These are phyloP conservation scores for Trichosporon inkin DNA, from an alignment of 1,284 basidiomycete genomes.

Conservation along the genomic window DNA sequence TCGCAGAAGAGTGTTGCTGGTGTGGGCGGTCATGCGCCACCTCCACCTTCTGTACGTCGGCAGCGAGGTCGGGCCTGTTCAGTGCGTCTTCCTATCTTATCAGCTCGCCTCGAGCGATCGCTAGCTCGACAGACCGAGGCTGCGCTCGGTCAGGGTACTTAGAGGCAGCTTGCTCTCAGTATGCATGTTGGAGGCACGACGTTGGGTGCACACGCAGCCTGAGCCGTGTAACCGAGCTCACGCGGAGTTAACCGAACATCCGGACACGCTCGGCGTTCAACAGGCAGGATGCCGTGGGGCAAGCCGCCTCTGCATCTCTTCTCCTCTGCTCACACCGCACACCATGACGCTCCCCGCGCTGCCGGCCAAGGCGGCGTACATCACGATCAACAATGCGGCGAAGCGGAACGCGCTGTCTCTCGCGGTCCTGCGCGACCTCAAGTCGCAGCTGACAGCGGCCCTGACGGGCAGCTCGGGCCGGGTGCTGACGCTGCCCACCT, in stretches of 20 bases:
- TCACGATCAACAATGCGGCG: slow-evolving; percentile 23
- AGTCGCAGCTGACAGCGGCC: slow-evolving; percentile 12
- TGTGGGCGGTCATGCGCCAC: too few relatives aligned
- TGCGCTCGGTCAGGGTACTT: not conserved
- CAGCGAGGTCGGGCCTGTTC: not conserved
- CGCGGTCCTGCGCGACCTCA: slow-evolving; percentile 18
- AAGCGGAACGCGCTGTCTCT: slow-evolving; percentile 25
- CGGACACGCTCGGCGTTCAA: not conserved
- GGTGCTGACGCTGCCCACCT: slow-evolving; percentile 13
- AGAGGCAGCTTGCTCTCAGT: not conserved
- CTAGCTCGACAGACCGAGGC: not conserved
- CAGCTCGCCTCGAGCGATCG: not conserved
- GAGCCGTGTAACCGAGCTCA: not conserved
- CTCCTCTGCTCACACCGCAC: not conserved
- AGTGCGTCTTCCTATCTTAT: not conserved
- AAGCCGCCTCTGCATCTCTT: not conserved
- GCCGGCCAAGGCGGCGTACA: slow-evolving; percentile 20
- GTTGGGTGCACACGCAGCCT: not conserved
- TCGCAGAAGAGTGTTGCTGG: too few relatives aligned
- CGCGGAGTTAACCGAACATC: not conserved
- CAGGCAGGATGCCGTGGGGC: not conserved
- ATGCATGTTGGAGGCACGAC: not conserved
- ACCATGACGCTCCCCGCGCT: slow-evolving; percentile 14
- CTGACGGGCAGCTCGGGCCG: slow-evolving; percentile 10
- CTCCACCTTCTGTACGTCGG: too few relatives aligned